Conservation (phyloP, 805 yeast species). For the Citeromyces matritensis region DNA sequence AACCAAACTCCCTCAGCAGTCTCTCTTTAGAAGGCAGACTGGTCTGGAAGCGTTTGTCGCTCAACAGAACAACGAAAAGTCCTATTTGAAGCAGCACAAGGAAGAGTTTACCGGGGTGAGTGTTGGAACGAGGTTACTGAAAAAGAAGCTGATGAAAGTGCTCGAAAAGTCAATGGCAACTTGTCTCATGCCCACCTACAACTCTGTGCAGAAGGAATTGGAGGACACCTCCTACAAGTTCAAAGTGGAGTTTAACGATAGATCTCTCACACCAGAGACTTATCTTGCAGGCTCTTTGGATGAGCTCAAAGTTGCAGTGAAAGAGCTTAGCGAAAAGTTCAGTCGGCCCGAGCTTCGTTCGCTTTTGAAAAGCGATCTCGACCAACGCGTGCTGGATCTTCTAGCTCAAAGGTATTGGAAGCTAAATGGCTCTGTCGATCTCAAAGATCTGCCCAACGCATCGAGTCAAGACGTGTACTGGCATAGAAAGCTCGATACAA, state of each 20-base stretch:
- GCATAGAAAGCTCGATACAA: slow-evolving; percentile 75
- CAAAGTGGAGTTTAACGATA: slow-evolving; percentile 93
- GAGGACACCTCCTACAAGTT: slow-evolving; percentile 89
- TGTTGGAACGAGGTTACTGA: slow-evolving; percentile 62
- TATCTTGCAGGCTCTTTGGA: slow-evolving; percentile 89
- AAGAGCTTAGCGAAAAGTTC: slow-evolving; percentile 72
- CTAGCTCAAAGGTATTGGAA: slow-evolving; percentile 92
- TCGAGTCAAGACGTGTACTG: slow-evolving; percentile 64
- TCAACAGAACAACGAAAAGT: slow-evolving; percentile 50
- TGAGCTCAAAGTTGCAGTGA: slow-evolving; percentile 67
- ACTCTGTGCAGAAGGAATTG: slow-evolving; percentile 73
- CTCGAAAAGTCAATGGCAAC: slow-evolving; percentile 85
- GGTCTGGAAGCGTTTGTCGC: slow-evolving; percentile 52
- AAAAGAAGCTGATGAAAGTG: slow-evolving; percentile 71
- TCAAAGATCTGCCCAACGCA: slow-evolving; percentile 40
- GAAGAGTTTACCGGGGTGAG: slow-evolving; percentile 46
- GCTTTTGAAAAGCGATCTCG: slow-evolving; percentile 68
- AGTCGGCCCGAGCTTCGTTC: slow-evolving; percentile 73
- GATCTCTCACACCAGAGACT: slow-evolving; percentile 86
- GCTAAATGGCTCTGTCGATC: slow-evolving; percentile 14
- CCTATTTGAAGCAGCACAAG: slow-evolving; percentile 50
- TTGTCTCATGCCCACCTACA: slow-evolving; percentile 77
- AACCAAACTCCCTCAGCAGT: slow-evolving; percentile 51
- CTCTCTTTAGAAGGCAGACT: slow-evolving; percentile 36
- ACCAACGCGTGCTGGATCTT: slow-evolving; percentile 77